Evolutionary conservation across 768 basidiomycete genomes (phyloP).

Genomic region (Kwoniella europaea): DNA sequence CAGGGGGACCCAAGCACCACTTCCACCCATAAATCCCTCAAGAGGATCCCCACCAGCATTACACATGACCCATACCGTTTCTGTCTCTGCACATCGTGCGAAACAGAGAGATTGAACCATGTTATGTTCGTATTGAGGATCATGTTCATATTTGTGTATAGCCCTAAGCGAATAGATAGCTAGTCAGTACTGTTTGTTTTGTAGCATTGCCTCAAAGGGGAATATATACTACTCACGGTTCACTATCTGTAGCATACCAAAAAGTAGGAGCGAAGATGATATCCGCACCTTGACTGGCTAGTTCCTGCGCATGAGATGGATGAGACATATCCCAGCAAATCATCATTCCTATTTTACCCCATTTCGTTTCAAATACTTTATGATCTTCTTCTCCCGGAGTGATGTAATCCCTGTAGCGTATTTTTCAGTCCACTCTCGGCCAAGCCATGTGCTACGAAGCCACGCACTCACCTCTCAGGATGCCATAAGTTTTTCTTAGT

Average conservation of each 20-base stretch:
- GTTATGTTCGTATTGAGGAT: constrained; percentile 40
- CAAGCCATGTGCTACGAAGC: not conserved
- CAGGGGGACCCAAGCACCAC: constrained; percentile 50
- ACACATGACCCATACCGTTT: constrained; percentile 47
- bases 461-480: constrained; percentile 45
- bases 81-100: constrained; percentile 48
- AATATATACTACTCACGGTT: constrained; percentile 37
- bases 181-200: too few species aligned
- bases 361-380: constrained; percentile 44
- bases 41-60: constrained; percentile 45
- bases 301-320: constrained; percentile 39
- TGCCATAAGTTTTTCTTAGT: constrained; percentile 54
- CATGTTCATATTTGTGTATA: constrained; percentile 32
- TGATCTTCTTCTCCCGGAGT: constrained; percentile 41
- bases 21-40: constrained; percentile 50
- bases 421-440: not conserved
- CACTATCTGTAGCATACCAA: constrained; percentile 51
- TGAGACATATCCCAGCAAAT: constrained; percentile 56
- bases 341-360: constrained; percentile 48
- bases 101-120: constrained; percentile 42
- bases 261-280: constrained; percentile 53
- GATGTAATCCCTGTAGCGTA: constrained; percentile 43
- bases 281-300: constrained; percentile 49
- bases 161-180: constrained; percentile 9
- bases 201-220: too few species aligned